A percentile compares a stretch with the other conserved stretches of the same genome.
Evolutionary conservation across 2,329 filamentous ascomycete genomes (phyloP).

Genomic region (Arachnopeziza araneosa): DNA sequence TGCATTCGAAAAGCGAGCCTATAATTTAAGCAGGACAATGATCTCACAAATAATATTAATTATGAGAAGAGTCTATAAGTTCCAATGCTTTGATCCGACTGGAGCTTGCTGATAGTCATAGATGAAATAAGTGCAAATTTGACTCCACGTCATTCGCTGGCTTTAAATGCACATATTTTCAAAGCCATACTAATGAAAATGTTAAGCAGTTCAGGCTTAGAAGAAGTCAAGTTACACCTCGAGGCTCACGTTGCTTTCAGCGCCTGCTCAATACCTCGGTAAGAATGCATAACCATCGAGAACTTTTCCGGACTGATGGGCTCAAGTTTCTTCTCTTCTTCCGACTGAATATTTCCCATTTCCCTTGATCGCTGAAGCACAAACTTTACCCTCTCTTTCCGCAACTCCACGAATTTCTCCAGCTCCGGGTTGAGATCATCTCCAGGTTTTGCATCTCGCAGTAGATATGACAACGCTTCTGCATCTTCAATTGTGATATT

Average conservation of each 20-base stretch:
- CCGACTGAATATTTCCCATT: constrained; percentile 1
- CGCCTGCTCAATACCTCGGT: not conserved
- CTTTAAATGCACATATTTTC: too few species aligned
- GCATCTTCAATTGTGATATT: constrained; percentile 1
- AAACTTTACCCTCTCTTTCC: not conserved
- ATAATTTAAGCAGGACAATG: too few species aligned
- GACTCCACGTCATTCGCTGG: too few species aligned
- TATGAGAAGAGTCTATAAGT: too few species aligned
- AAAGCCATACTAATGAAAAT: too few species aligned
- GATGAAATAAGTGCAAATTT: too few species aligned
- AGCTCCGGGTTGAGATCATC: not conserved
- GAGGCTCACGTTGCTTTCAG: not conserved
- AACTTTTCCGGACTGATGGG: not conserved
- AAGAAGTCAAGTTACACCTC: not conserved
- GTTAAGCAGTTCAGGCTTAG: too few species aligned
- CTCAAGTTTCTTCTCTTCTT: constrained; percentile 1
- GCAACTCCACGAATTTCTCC: not conserved
- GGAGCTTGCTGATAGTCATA: too few species aligned
- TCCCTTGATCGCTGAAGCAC: not conserved
- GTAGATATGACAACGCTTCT: constrained; percentile 1
- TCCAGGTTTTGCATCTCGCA: not conserved
- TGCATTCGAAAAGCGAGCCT: too few species aligned
- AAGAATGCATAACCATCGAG: constrained; percentile 2
- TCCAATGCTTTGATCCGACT: too few species aligned
- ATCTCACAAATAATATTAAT: too few species aligned